Evolutionary conservation across 2,329 filamentous ascomycete genomes (phyloP), one percentile per base, ranked within the genome.

Genomic region (Talaromyces sp.): DNA sequence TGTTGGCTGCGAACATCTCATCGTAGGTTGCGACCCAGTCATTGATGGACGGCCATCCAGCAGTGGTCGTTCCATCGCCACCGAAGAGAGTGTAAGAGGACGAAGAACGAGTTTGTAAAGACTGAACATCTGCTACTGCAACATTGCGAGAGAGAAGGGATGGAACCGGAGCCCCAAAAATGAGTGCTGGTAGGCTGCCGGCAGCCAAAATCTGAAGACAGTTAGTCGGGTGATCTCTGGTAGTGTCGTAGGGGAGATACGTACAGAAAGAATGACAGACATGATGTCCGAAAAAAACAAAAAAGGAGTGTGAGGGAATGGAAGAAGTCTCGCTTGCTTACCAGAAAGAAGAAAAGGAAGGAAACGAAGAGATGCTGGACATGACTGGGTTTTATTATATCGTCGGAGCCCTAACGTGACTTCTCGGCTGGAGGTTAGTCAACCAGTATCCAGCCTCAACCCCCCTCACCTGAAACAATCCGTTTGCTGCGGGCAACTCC

Each of bases 31-130:
- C 45, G 7, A 75, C 69, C 74, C 75, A 78, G 39, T 68, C 61
- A 60, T 66, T 60, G 33, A 67, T 66, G 17, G 67, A 62, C 4
- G 75, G 75, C 76, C 76, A 78, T 39, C 74, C 74, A 17, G 69
- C 72, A 5, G 62, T 49, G 37, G 50, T 35, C 3, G 22, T 13
- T 11, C 64, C 64, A 62, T 66, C 43, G 60, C 64, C 64, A 58
- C 64, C 60, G 37, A 66, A 66, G 39, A 66, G 25, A 50, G 60
- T 62, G 45, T 66, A 66, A 11, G 64, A 13, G 37, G 27, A 45
- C 22, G 63, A 27, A 8, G 61, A 39, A n/a, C 64, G 64, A 54
- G 37, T 41, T 19, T 47, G 15, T 22, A 66, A 62, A 25, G 64
- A 66, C 19, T 54, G 64, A 62, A 54, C 19, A 47, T 37, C 37